phyloP scores from a whole-genome alignment of 257 asterid species.

The Gentiana macrophylla region DNA sequence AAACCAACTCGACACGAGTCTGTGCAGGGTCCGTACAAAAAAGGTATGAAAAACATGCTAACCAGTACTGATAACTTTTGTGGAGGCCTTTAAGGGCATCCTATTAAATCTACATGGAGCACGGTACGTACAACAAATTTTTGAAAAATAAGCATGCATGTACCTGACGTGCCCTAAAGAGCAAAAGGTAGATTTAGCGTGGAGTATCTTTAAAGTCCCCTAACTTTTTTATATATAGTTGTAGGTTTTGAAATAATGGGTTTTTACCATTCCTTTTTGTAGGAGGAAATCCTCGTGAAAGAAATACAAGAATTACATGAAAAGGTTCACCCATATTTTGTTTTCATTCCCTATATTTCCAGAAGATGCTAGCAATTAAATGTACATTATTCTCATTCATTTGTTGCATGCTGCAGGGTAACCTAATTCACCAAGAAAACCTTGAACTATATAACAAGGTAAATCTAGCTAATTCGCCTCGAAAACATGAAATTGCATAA shows the following conservation, averaged over 20 bases:
- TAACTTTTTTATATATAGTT: neutral
- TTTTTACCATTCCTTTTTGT: slow-evolving; percentile 5
- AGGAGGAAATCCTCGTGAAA: slow-evolving; percentile 50
- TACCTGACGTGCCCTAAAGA: no score
- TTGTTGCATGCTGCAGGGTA: slow-evolving; percentile 38
- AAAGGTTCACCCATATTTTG: slow-evolving; percentile 32
- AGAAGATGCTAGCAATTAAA: neutral
- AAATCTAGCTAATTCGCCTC: slow-evolving; percentile 20
- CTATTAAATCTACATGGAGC: no score
- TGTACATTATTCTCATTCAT: slow-evolving; percentile 19
- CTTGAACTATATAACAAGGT: slow-evolving; percentile 53
- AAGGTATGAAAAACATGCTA: slow-evolving; percentile 28
- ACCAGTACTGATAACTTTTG: neutral
- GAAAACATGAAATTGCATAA: slow-evolving; percentile 45
- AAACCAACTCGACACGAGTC: slow-evolving; percentile 56
- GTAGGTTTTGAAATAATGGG: slow-evolving; percentile 6
- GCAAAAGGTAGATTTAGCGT: no score
- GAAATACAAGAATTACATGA: slow-evolving; percentile 52
- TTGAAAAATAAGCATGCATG: no score
- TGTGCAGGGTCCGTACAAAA: slow-evolving; percentile 44
- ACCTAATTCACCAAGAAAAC: slow-evolving; percentile 58
- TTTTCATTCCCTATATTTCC: neutral
- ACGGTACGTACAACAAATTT: no score
- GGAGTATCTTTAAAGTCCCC: neutral
- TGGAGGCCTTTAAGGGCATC: neutral